Conservation (phyloP, 768 basidiomycete genomes). For the Boletus subcaerulescens region DNA sequence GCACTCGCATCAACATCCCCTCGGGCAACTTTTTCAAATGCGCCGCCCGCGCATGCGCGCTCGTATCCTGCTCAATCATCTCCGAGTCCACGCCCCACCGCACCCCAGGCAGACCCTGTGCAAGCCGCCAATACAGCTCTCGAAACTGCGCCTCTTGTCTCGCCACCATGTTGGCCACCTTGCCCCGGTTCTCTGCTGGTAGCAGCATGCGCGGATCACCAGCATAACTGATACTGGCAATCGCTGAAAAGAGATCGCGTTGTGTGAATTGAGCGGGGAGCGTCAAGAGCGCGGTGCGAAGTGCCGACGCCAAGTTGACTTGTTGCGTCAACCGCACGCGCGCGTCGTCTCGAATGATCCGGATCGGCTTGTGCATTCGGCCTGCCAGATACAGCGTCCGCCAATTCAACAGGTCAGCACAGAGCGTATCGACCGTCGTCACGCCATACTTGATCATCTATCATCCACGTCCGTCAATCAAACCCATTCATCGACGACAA, state of each 20-base stretch:
- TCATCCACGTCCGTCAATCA: not conserved
- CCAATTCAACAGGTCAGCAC: slow-evolving; percentile 91
- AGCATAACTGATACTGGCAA: slow-evolving; percentile 81
- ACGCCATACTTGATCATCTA: slow-evolving; percentile 97
- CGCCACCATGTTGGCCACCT: slow-evolving; percentile 90
- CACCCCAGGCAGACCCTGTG: slow-evolving; percentile 76
- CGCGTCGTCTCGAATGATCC: slow-evolving; percentile 90
- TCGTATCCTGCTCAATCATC: slow-evolving; percentile 71
- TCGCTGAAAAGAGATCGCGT: slow-evolving; percentile 75
- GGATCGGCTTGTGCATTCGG: slow-evolving; percentile 94
- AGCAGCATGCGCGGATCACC: slow-evolving; percentile 94
- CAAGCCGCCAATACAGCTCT: slow-evolving; percentile 80
- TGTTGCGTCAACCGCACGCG: slow-evolving; percentile 90
- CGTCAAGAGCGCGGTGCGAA: slow-evolving; percentile 85
- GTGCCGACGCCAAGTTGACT: slow-evolving; percentile 88
- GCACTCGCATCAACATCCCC: slow-evolving; percentile 56
- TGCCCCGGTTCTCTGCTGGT: slow-evolving; percentile 91
- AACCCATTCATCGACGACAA: too few relatives aligned
- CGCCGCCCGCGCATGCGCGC: slow-evolving; percentile 61
- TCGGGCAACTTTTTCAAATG: slow-evolving; percentile 79
- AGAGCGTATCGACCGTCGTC: slow-evolving; percentile 86
- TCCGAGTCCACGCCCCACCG: slow-evolving; percentile 56
- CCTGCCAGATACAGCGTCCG: slow-evolving; percentile 90
- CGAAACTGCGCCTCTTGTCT: slow-evolving; percentile 81
- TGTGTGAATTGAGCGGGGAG: slow-evolving; percentile 84